These are phyloP conservation scores for Xylaria sp. DNA, from an alignment of 2,329 filamentous ascomycete species.

Conservation along the genomic window DNA sequence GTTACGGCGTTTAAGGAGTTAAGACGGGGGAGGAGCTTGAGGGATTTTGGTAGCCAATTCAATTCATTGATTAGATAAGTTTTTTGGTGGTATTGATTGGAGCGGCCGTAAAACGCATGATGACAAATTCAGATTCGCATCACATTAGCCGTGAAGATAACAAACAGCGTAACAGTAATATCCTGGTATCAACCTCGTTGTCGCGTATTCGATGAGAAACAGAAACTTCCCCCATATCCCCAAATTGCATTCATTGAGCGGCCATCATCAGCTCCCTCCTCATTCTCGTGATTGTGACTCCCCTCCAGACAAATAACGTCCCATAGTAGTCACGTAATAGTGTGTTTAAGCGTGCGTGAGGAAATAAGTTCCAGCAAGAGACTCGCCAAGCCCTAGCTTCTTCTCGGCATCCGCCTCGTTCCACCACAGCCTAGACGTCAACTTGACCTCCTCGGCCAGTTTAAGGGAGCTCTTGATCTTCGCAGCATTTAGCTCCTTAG, in stretches of 20 bases:
- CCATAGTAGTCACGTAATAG: not conserved
- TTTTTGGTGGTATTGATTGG: not conserved
- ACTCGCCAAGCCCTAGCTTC: constrained; percentile 32
- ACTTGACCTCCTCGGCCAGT: constrained; percentile 20
- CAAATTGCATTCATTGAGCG: too few species aligned
- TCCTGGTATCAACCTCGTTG: constrained; percentile 8
- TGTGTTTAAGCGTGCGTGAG: constrained; percentile 17
- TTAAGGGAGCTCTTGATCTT: constrained; percentile 26
- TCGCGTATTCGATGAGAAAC: not conserved
- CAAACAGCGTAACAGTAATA: constrained; percentile 7
- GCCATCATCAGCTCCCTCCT: not conserved
- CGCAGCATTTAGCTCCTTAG: constrained; percentile 22
- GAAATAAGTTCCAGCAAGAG: constrained; percentile 29
- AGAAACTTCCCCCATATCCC: not conserved
- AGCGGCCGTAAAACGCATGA: not conserved
- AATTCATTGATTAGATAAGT: not conserved
- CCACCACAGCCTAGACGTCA: constrained; percentile 33
- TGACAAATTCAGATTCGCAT: constrained; percentile 12
- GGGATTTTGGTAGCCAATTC: not conserved
- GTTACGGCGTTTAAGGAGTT: not conserved
- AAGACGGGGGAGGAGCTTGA: not conserved
- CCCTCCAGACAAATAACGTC: not conserved
- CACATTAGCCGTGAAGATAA: constrained; percentile 12
- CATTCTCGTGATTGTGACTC: not conserved
- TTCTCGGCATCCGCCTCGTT: constrained; percentile 23